Evolutionary conservation across 257 asterid genomes (phyloP).

Genomic region (Plectranthus barbatus): DNA sequence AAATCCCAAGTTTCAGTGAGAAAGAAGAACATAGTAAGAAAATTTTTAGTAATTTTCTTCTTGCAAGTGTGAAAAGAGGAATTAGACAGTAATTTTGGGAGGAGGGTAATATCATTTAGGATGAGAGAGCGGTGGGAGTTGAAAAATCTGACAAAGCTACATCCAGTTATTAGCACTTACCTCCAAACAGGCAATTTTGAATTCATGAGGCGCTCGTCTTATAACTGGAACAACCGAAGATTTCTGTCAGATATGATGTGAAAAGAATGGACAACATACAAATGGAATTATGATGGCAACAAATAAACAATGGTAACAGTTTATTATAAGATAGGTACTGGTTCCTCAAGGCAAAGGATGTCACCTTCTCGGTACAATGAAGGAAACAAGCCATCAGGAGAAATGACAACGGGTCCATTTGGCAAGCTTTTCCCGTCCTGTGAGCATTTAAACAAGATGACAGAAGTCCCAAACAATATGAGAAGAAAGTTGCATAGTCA

Average conservation of each 20-base stretch:
- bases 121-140: not conserved
- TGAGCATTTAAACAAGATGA: constrained; percentile 17
- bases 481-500: not conserved
- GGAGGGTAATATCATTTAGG: not conserved
- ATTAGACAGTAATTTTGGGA: too few relatives aligned
- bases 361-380: constrained; percentile 90
- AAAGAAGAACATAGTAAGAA: too few relatives aligned
- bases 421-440: constrained; percentile 98
- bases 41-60: too few relatives aligned
- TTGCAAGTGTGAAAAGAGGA: too few relatives aligned
- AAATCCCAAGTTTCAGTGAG: too few relatives aligned
- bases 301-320: not conserved
- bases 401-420: constrained; percentile 95
- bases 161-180: constrained; percentile 22
- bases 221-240: constrained; percentile 52
- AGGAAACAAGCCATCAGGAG: constrained; percentile 97
- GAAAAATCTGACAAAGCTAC: not conserved
- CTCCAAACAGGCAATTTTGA: constrained; percentile 99
- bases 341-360: not conserved
- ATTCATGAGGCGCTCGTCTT: constrained; percentile 98
- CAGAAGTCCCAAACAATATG: not conserved
- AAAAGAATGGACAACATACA: not conserved
- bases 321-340: not conserved
- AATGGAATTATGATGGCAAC: not conserved
- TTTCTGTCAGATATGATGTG: not conserved